phyloP scores from a whole-genome alignment of 305 asterid genomes.

The Solanum hybrid region DNA sequence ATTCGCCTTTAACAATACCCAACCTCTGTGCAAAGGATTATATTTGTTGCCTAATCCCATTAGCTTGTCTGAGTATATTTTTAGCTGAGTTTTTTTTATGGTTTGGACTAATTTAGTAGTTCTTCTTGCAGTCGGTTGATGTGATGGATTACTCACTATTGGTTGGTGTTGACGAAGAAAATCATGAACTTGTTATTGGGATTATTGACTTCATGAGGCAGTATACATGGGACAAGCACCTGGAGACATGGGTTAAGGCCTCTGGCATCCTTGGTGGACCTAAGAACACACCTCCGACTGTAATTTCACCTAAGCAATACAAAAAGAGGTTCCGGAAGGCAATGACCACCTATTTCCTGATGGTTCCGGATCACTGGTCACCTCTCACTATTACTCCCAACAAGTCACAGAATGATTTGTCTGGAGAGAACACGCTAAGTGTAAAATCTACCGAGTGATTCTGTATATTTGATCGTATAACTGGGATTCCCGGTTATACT shows the following conservation, averaged over 20 bases:
- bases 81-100: not conserved
- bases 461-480: conserved; percentile 1
- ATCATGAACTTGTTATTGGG: conserved; percentile 68
- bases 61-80: not conserved
- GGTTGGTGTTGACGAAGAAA: conserved; percentile 71
- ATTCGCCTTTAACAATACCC: not conserved
- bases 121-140: conserved; percentile 43
- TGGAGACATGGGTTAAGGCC: conserved; percentile 75
- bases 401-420: conserved; percentile 53
- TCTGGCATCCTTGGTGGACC: conserved; percentile 75
- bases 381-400: conserved; percentile 43
- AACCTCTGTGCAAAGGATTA: not conserved
- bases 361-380: conserved; percentile 82
- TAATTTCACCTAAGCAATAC: conserved; percentile 65
- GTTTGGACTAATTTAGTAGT: not conserved
- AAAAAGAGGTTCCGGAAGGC: conserved; percentile 75
- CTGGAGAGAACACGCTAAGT: conserved; percentile 30
- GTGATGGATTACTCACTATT: conserved; percentile 76
- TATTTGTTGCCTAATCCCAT: not conserved
- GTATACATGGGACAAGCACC: conserved; percentile 77
- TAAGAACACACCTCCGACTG: conserved; percentile 53
- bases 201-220: conserved; percentile 78
- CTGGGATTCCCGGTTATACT: conserved; percentile 4
- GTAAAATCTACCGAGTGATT: conserved; percentile 21
- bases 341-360: conserved; percentile 60